Evolutionary conservation across 768 basidiomycete species (phyloP), one percentile per base, ranked within the genome.

Genomic region (Pleurotus tuber-regium): DNA sequence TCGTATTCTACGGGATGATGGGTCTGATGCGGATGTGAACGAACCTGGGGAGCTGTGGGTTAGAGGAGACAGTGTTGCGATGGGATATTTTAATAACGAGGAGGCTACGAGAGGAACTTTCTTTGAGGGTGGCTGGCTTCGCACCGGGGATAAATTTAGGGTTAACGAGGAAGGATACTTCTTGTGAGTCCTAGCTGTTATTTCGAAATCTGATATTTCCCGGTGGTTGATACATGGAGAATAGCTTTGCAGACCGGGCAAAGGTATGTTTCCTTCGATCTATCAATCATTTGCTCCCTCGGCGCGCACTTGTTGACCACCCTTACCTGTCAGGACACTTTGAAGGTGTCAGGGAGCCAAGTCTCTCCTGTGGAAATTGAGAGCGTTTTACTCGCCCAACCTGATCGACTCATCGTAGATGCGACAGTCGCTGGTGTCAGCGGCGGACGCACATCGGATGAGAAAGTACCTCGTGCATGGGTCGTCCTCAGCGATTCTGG

Each of bases 361-460:
- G 90, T 92, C 0, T 89, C 90, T 0, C 90, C 89, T 0, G 76
- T 78, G 14, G 89, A 92, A 61, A 85, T 92, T 46, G 90, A 92
- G 62, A 73, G 80, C 23, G 76, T 75, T 19, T 68, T 92, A 1
- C 73, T 84, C 16, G 72, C 71, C 0, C 80, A 91, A 29, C 86
- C 88, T 0, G 74, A 75, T 6, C 69, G 69, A 14, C 73, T 89
- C 41, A 77, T 91, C 52, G 66, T 62, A 7, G 90, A 92, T 55
- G 86, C 72, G 10, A 74, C 77, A 1, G 89, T 92, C 14, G 87
- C 85, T 0, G 89, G 89, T 11, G 86, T 92, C 1, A 77, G 72
- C 16, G 87, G 87, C 10, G 86, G 83, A 0, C 82, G 84, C 2
- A 84, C 84, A 0, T 71, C 73, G 0, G 87, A 89, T 59, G 89